Evolutionary conservation across 768 basidiomycete genomes (phyloP).

Genomic region (Boletus coccyginus): DNA sequence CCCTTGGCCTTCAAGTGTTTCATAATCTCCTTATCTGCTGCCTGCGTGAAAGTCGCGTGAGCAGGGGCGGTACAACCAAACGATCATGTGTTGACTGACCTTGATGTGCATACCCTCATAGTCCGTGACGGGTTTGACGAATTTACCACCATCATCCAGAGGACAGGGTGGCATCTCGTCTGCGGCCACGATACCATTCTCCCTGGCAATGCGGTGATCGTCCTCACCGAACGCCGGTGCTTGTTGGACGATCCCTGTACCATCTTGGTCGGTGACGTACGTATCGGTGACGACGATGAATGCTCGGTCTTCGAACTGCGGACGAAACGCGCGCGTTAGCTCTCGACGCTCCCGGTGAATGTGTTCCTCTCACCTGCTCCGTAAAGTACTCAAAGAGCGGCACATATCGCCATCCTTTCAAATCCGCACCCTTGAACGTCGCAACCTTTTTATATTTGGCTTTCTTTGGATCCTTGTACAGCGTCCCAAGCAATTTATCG

Average conservation of each 20-base stretch:
- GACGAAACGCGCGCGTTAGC: not conserved
- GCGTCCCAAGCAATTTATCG: conserved; percentile 77
- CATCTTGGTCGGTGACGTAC: conserved; percentile 90
- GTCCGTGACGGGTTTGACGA: conserved; percentile 87
- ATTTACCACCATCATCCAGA: conserved; percentile 84
- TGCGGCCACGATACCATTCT: conserved; percentile 73
- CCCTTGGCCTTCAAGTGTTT: conserved; percentile 86
- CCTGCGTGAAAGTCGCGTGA: conserved; percentile 40
- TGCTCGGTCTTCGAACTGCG: conserved; percentile 84
- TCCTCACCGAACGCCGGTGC: conserved; percentile 99
- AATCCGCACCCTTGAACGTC: conserved; percentile 83
- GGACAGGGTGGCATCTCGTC: conserved; percentile 98
- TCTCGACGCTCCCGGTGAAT: not conserved
- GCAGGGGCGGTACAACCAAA: not conserved
- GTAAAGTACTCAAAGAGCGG: conserved; percentile 97
- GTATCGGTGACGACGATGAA: conserved; percentile 88
- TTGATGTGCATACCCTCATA: conserved; percentile 89
- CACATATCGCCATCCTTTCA: conserved; percentile 95
- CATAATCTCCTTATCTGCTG: conserved; percentile 92
- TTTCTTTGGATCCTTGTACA: conserved; percentile 97
- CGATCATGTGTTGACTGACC: conserved; percentile 39
- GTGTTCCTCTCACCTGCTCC: conserved; percentile 61
- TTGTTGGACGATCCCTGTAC: conserved; percentile 98
- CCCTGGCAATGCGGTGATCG: conserved; percentile 90
- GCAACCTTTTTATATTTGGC: conserved; percentile 92